phyloP scores from a whole-genome alignment of 495 filamentous ascomycete species.

The Ascodesmis nigricans region DNA sequence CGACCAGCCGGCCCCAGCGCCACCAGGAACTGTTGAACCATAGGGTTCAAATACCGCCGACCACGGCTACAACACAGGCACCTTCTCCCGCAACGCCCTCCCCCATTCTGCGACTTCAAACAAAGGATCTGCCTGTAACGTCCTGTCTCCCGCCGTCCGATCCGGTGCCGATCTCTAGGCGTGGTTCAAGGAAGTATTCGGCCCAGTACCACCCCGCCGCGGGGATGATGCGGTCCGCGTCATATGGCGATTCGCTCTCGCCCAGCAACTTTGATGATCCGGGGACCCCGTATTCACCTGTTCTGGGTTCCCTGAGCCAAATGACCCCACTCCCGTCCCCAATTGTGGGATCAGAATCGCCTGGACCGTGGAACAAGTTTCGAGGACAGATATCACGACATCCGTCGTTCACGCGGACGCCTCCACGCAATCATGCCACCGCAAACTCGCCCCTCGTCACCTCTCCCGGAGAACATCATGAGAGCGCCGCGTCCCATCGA shows the following conservation, averaged over 20 bases:
- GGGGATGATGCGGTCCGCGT: slow-evolving; percentile 17
- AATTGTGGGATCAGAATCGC: slow-evolving; percentile 45
- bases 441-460: slow-evolving; percentile 27
- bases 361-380: slow-evolving; percentile 44
- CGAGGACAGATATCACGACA: slow-evolving; percentile 29
- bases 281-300: slow-evolving; percentile 16
- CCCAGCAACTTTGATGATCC: slow-evolving; percentile 5
- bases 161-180: no score
- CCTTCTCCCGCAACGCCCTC: neutral
- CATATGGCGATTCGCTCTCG: slow-evolving; percentile 15
- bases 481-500: slow-evolving; percentile 8
- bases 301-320: slow-evolving; percentile 10
- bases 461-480: slow-evolving; percentile 31
- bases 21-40: no score
- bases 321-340: slow-evolving; percentile 85
- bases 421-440: slow-evolving; percentile 24
- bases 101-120: slow-evolving; percentile 1
- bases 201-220: slow-evolving; percentile 6
- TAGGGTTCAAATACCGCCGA: no score
- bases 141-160: neutral
- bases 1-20: no score
- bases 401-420: slow-evolving; percentile 18
- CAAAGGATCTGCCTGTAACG: neutral
- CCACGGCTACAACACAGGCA: no score
- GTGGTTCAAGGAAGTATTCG: no score